Percentiles rank a stretch among this genome's conserved stretches.
These are phyloP conservation scores for Camelina laxa DNA, from an alignment of 345 rosid genomes.

Conservation along the genomic window DNA sequence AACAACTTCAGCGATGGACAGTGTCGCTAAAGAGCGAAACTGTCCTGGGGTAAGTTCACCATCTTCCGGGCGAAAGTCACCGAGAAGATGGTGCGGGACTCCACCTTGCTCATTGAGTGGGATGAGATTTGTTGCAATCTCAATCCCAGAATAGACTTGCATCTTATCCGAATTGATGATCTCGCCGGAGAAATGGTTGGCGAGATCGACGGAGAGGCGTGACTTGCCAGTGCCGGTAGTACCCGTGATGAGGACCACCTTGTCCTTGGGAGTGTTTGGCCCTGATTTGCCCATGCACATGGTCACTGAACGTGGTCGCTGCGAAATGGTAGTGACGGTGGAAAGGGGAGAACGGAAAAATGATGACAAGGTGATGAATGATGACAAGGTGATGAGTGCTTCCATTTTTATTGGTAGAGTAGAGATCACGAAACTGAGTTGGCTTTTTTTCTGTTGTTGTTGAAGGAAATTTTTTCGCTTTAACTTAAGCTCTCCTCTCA, in stretches of 20 bases:
- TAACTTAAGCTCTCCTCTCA: not conserved
- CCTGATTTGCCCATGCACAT: slow-evolving; percentile 4
- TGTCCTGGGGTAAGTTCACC: slow-evolving; percentile 53
- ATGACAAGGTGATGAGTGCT: not conserved
- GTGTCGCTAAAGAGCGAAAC: slow-evolving; percentile 52
- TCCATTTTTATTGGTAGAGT: not conserved
- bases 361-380: not conserved
- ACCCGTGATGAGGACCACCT: slow-evolving; percentile 64
- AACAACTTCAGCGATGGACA: slow-evolving; percentile 45
- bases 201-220: slow-evolving; percentile 68
- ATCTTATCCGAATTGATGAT: slow-evolving; percentile 78
- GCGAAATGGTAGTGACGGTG: not conserved
- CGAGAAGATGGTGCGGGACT: slow-evolving; percentile 70
- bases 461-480: not conserved
- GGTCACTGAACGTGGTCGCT: not conserved
- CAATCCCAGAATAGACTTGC: slow-evolving; percentile 61
- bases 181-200: slow-evolving; percentile 58
- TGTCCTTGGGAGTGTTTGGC: slow-evolving; percentile 39
- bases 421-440: not conserved
- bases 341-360: not conserved
- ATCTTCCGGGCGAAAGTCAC: slow-evolving; percentile 47
- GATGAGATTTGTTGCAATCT: slow-evolving; percentile 74
- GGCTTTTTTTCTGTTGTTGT: no score
- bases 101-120: slow-evolving; percentile 55
- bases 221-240: slow-evolving; percentile 80